These are phyloP conservation scores for Sporothrix euskadiensis DNA, from an alignment of 2,329 filamentous ascomycete genomes.

Conservation along the genomic window DNA sequence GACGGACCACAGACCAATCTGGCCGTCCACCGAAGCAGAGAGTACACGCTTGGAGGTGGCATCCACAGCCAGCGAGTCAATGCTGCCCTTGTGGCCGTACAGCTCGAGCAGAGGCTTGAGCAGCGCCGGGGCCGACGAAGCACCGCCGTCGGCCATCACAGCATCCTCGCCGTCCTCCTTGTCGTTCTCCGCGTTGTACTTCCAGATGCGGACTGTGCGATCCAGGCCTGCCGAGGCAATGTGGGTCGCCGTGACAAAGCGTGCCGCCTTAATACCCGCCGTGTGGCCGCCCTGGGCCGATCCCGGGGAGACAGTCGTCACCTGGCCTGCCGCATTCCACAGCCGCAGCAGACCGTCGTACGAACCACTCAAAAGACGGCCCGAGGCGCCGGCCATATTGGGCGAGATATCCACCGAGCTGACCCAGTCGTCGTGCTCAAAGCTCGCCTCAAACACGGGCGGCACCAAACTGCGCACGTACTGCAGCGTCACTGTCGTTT, in stretches of 20 bases:
- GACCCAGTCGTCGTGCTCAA: constrained; percentile 98
- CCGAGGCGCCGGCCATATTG: constrained; percentile 59
- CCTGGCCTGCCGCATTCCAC: constrained; percentile 86
- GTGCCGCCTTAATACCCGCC: constrained; percentile 76
- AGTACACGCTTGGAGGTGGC: constrained; percentile 73
- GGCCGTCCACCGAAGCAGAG: constrained; percentile 80
- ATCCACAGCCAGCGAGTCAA: constrained; percentile 74
- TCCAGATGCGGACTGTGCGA: constrained; percentile 85
- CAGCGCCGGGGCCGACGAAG: constrained; percentile 39
- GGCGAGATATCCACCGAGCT: constrained; percentile 82
- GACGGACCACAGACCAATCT: constrained; percentile 83
- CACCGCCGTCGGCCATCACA: constrained; percentile 66
- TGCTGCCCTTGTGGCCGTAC: constrained; percentile 52
- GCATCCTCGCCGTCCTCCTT: constrained; percentile 65
- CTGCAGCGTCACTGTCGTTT: constrained; percentile 83
- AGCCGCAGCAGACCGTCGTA: constrained; percentile 88
- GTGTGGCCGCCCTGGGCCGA: constrained; percentile 70
- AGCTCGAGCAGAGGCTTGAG: constrained; percentile 34
- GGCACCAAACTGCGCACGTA: constrained; percentile 92
- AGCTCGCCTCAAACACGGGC: constrained; percentile 84
- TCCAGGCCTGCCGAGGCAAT: constrained; percentile 83
- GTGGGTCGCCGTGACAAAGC: constrained; percentile 75
- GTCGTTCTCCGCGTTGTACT: constrained; percentile 70
- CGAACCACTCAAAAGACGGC: constrained; percentile 80
- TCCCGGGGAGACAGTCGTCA: constrained; percentile 73